phyloP scores from a whole-genome alignment of 768 basidiomycete species.

The Trametes maxima region DNA sequence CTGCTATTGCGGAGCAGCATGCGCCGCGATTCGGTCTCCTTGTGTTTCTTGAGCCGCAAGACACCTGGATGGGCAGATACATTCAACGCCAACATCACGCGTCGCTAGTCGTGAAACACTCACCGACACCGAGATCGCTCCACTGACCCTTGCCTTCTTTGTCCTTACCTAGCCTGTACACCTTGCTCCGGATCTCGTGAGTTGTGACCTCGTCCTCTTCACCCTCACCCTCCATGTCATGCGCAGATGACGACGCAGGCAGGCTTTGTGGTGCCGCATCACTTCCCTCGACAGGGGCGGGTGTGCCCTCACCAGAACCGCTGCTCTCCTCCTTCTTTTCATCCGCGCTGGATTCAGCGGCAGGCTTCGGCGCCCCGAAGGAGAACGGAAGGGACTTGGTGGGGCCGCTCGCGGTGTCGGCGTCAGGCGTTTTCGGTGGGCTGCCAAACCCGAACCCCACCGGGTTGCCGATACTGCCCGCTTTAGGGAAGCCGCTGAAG shows the following conservation, averaged over 20 bases:
- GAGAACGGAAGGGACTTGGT: slow-evolving; percentile 23
- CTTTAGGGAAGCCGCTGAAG: slow-evolving; percentile 30
- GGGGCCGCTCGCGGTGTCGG: slow-evolving; percentile 13
- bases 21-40: slow-evolving; percentile 57
- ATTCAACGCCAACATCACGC: background rate
- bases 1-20: slow-evolving; percentile 71
- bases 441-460: slow-evolving; percentile 63
- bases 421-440: slow-evolving; percentile 37
- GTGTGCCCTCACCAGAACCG: slow-evolving; percentile 29
- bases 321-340: slow-evolving; percentile 5
- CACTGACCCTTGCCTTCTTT: slow-evolving; percentile 52
- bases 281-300: slow-evolving; percentile 19
- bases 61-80: slow-evolving; percentile 48
- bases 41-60: slow-evolving; percentile 74
- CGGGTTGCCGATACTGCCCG: slow-evolving; percentile 61
- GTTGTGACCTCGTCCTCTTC: slow-evolving; percentile 79
- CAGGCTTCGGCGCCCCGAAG: slow-evolving; percentile 13
- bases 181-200: slow-evolving; percentile 60
- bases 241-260: slow-evolving; percentile 29
- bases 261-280: slow-evolving; percentile 23
- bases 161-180: slow-evolving; percentile 58
- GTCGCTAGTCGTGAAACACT: slow-evolving; percentile 27
- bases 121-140: slow-evolving; percentile 71
- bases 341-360: slow-evolving; percentile 5
- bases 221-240: slow-evolving; percentile 76